Base-by-base conservation (phyloP, 352 stramenopile genomes). In the Globisporangium abappressorium region DNA sequence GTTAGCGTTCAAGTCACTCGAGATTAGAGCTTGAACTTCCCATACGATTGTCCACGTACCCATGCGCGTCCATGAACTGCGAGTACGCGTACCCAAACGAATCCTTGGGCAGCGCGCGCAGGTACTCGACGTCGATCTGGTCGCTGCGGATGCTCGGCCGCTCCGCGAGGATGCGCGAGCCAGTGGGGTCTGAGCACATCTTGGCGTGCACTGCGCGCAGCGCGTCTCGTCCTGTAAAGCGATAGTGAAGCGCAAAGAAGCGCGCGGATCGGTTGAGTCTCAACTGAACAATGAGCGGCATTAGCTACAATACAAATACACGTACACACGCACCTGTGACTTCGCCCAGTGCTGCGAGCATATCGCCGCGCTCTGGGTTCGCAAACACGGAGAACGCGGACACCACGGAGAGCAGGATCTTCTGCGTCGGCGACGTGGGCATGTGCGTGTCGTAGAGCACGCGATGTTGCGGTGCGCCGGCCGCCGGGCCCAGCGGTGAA, bases 291-390 rank as follows among this genome's bases (percentile, higher is more conserved):
- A 41, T 41, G 36, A 33, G 28, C 28, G 28, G 28, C 3, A 41
- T 41, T 15, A 41, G 14, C 36, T 11, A 15, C 3, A 41, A 8
- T 15, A 8, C 51, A 7, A 2, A 55, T 14, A 26, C 20, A 20
- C 15, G 14, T 18, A 55, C 36, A 33, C 34, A n/a, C 49, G 43
- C 38, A 61, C 91, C 94, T 0, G 97, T 99, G 36, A 97, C 87
- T 76, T 99, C 97, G 24, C 95, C 97, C 7, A 99, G 79, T 18
- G 84, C 80, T 5, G 97, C 97, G 15, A 99, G 85, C 79, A 98
- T 97, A 78, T 99, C 97, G 26, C 84, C 95, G 34, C 97, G 90
- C 58, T 97, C 94, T 2, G 97, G 97, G 73, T 99, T 88, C 4
- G 67, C 38, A 38, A 99, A 85, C 11, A 98, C 96, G 0, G 87